These are phyloP conservation scores for Termitomyces sp. DNA, from an alignment of 768 basidiomycete genomes.

Conservation along the genomic window DNA sequence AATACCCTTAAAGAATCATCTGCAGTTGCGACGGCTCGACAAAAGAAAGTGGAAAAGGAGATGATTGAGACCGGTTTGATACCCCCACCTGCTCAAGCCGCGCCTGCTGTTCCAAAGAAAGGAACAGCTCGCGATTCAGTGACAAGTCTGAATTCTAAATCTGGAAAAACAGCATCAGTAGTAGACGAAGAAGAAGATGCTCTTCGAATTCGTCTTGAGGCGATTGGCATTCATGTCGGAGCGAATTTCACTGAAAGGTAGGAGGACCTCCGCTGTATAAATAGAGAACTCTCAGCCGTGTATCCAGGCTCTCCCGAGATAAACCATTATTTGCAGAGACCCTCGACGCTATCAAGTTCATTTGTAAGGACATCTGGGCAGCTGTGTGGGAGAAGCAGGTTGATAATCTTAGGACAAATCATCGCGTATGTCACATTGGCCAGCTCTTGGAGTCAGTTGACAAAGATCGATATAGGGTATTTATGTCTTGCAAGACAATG, in stretches of 20 bases:
- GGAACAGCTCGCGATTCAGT: conserved; percentile 37
- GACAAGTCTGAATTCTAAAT: conserved; percentile 34
- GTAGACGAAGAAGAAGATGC: conserved; percentile 76
- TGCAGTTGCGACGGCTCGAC: conserved; percentile 59
- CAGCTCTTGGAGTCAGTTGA: not conserved
- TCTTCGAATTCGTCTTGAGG: conserved; percentile 63
- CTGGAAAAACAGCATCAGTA: conserved; percentile 24
- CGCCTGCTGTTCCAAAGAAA: conserved; percentile 36
- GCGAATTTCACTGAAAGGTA: conserved; percentile 84
- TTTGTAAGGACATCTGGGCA: conserved; percentile 95
- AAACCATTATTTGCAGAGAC: conserved; percentile 74
- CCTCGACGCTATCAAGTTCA: conserved; percentile 88
- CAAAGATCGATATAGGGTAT: conserved; percentile 53
- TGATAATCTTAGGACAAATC: conserved; percentile 92
- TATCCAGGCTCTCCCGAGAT: conserved; percentile 68
- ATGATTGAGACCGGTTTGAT: conserved; percentile 78
- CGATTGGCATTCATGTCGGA: conserved; percentile 83
- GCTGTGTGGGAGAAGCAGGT: conserved; percentile 93
- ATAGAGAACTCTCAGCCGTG: not conserved
- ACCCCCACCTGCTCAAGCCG: conserved; percentile 37
- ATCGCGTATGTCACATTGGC: conserved; percentile 55
- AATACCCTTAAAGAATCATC: conserved; percentile 71
- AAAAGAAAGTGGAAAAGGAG: conserved; percentile 67
- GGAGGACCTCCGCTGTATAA: conserved; percentile 12
- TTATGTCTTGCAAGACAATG: conserved; percentile 89